Percentiles rank a stretch among this genome's conserved stretches.
phyloP scores from a whole-genome alignment of 495 filamentous ascomycete species.

The Podospora pseudoanserina region DNA sequence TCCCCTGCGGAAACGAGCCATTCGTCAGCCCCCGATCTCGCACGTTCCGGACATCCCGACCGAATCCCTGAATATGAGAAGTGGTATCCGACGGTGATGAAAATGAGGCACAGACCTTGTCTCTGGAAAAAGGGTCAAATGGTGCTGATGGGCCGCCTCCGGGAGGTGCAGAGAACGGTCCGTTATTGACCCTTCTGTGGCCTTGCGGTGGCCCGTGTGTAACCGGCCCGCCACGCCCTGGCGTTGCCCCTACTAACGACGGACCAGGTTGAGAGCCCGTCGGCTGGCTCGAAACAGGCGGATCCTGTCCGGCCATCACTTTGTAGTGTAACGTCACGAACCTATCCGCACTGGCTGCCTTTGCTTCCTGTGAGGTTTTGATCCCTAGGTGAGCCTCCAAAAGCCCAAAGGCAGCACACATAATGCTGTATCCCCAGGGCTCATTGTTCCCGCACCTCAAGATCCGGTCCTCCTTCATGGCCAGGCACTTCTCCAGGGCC shows the following conservation, averaged over 20 bases:
- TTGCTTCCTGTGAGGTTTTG: slow-evolving; percentile 40
- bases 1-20: slow-evolving; percentile 17
- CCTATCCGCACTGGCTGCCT: slow-evolving; percentile 36
- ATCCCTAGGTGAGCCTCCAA: slow-evolving; percentile 39
- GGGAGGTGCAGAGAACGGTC: neutral
- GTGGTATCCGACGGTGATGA: neutral
- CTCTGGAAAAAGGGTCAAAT: slow-evolving; percentile 23
- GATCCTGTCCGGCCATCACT: slow-evolving; percentile 42
- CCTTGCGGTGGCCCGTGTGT: neutral
- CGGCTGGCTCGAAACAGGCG: slow-evolving; percentile 28
- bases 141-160: neutral
- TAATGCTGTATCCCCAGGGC: slow-evolving; percentile 45
- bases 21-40: neutral
- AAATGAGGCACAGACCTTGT: slow-evolving; percentile 22
- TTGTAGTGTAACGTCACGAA: slow-evolving; percentile 42
- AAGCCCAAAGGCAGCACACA: slow-evolving; percentile 43
- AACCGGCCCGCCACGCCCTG: neutral
- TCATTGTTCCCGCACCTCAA: slow-evolving; percentile 45
- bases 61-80: neutral
- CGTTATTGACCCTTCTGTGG: neutral
- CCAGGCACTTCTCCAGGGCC: slow-evolving; percentile 42
- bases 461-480: slow-evolving; percentile 45
- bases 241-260: neutral
- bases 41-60: neutral
- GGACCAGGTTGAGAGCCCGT: neutral